Evolutionary conservation across 78 protist genomes (phyloP), one percentile per base, ranked within the genome.

Genomic region (Dictyostelium brefeldianum): DNA sequence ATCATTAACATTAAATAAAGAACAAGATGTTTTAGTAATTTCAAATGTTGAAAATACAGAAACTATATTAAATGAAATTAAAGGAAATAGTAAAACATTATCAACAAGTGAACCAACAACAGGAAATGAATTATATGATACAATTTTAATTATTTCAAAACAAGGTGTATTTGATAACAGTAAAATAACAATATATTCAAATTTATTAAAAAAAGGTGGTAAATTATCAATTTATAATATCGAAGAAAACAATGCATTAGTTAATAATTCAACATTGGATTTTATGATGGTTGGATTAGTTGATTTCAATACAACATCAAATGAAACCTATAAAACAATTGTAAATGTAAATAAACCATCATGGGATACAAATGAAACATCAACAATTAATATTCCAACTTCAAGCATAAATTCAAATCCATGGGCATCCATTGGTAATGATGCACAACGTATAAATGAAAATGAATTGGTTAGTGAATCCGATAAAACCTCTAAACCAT

Each of bases 401-500:
- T 5, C 73, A 7, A 50, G 53, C 5, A 12, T 51, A 14, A 57
- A 22, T 0, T 69, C 89, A 7, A 70, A 41, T 31, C 78, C 77
- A 31, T 85, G 92, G 92, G 82, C 83, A 12, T 51, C 57, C 14
- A 51, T 47, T 11, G 36, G 57, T 31, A 65, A 12, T 17, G 77
- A 47, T 10, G 50, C 69, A 50, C 43, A 65, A 65, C 17, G 57
- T 17, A 77, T 77, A 4, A 80, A 85, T 62, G 92, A 85, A 36
- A 85, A 64, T 12, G 92, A 85, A 15, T 77, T 85, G 43, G 48
- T 85, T 43, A 48, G 57, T 5, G 92, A 85, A 77, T 9, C 41
- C n/a, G 92, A 85, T 64, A 85, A 85, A 80, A 74, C 50, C n/a
- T 25, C 51, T 17, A 85, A 85, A 62, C 92, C 92, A 59, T 15